Evolutionary conservation across 192 early-diverging fungal genomes (phyloP), one percentile per base, ranked within the genome.

Genomic region (Gamsiella multidivaricata): DNA sequence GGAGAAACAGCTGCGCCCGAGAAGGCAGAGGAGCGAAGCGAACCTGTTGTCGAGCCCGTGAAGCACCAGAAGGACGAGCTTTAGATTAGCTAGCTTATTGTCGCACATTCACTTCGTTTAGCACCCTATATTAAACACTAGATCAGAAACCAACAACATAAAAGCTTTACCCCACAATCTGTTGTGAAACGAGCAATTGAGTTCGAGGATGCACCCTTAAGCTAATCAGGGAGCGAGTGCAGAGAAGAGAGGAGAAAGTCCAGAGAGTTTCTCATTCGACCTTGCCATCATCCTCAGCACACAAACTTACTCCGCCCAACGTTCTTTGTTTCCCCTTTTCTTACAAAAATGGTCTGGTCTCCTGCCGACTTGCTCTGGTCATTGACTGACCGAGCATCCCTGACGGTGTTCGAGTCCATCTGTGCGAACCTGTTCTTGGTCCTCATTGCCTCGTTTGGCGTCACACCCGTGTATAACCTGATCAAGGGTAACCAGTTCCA

Each of bases 61-160:
- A 62, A 78, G 59, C 74, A 62, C 54, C 56, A 29, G 26, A 78
- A 78, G 74, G 74, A 78, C 29, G 74, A 78, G 32, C 74, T 78
- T 17, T 78, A 78, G 56, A 37, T 37, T 28, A 39, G 22, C 32
- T 28, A 12, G n/a, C 11, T 22, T n/a, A 15, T 58, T 58, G 34
- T 50, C n/a, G n/a, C n/a, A n/a, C n/a, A n/a, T n/a, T n/a, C n/a
- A n/a, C n/a, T n/a, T n/a, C n/a, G n/a, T n/a, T n/a, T n/a, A n/a
- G n/a, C n/a, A n/a, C n/a, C n/a, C n/a, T n/a, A n/a, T n/a, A n/a
- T n/a, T n/a, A n/a, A n/a, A n/a, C n/a, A n/a, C n/a, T n/a, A n/a
- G n/a, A n/a, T n/a, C n/a, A n/a, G n/a, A n/a, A n/a, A n/a, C n/a
- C n/a, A n/a, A n/a, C n/a, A n/a, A n/a, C n/a, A n/a, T n/a, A n/a